phyloP scores from a whole-genome alignment of 208 protist species.

The Leishmania tarentolae region DNA sequence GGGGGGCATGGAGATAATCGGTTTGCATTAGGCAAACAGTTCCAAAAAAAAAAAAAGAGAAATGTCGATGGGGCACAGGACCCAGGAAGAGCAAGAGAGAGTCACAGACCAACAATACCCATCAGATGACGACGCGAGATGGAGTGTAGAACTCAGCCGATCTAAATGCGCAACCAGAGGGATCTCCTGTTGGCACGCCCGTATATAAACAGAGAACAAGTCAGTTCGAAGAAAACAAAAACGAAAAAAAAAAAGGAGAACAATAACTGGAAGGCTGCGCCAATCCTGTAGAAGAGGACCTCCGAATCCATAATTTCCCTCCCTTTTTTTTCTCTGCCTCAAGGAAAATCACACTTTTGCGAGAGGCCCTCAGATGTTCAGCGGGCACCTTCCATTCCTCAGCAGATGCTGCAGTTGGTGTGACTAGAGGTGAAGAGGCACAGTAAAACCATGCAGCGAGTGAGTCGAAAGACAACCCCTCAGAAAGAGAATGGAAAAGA shows the following conservation, averaged over 20 bases:
- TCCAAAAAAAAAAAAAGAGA: neutral
- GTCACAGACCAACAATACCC: neutral
- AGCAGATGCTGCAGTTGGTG: neutral
- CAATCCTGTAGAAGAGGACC: neutral
- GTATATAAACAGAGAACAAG: neutral
- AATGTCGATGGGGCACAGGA: neutral
- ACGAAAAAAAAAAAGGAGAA: constrained; percentile 7
- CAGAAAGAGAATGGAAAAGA: neutral
- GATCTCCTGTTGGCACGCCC: neutral
- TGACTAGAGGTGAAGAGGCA: neutral
- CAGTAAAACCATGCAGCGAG: neutral
- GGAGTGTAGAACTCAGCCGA: neutral
- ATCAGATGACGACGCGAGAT: neutral
- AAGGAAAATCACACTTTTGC: neutral
- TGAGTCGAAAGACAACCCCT: neutral
- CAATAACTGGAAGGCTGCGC: neutral
- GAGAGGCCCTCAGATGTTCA: no score
- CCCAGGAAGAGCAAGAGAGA: neutral
- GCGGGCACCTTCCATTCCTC: neutral
- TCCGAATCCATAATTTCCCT: no score
- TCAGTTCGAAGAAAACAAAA: neutral
- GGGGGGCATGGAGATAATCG: neutral
- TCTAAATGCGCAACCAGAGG: neutral
- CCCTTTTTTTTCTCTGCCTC: neutral
- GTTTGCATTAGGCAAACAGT: neutral